A percentile compares a stretch with the other conserved stretches of the same genome.
phyloP scores from a whole-genome alignment of 441 rosid species.

The Croton setiger region DNA sequence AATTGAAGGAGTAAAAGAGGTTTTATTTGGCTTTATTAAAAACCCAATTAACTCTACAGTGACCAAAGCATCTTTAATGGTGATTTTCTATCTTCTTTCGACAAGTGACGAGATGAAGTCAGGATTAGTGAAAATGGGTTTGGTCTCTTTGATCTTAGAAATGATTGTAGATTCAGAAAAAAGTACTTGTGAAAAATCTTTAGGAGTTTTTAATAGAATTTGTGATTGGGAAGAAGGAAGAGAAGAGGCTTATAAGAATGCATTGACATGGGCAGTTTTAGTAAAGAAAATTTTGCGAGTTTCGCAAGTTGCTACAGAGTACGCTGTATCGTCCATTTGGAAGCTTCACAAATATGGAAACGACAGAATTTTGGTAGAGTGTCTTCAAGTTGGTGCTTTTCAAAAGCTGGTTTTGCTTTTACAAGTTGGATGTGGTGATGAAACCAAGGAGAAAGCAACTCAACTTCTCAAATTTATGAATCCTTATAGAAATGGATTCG shows the following conservation, averaged over 20 bases:
- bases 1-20: conserved; percentile 26
- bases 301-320: conserved; percentile 34
- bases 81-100: conserved; percentile 33
- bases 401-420: conserved; percentile 52
- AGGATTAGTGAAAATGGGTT: conserved; percentile 30
- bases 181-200: conserved; percentile 35
- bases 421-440: conserved; percentile 42
- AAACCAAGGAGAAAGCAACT: conserved; percentile 48
- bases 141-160: conserved; percentile 33
- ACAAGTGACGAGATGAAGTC: conserved; percentile 13
- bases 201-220: conserved; percentile 36
- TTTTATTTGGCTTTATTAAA: conserved; percentile 28
- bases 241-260: conserved; percentile 31
- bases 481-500: conserved; percentile 45
- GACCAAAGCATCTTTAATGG: conserved; percentile 39
- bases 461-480: conserved; percentile 53
- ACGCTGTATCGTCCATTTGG: conserved; percentile 44
- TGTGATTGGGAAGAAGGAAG: conserved; percentile 36
- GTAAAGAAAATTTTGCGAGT: conserved; percentile 51
- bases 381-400: conserved; percentile 53
- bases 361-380: conserved; percentile 29
- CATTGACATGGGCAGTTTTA: conserved; percentile 37
- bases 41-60: conserved; percentile 30
- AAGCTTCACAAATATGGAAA: conserved; percentile 34
- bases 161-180: conserved; percentile 30